These are phyloP conservation scores for Aspergillaceae sp. DNA, from an alignment of 2,329 filamentous ascomycete species.

Conservation along the genomic window DNA sequence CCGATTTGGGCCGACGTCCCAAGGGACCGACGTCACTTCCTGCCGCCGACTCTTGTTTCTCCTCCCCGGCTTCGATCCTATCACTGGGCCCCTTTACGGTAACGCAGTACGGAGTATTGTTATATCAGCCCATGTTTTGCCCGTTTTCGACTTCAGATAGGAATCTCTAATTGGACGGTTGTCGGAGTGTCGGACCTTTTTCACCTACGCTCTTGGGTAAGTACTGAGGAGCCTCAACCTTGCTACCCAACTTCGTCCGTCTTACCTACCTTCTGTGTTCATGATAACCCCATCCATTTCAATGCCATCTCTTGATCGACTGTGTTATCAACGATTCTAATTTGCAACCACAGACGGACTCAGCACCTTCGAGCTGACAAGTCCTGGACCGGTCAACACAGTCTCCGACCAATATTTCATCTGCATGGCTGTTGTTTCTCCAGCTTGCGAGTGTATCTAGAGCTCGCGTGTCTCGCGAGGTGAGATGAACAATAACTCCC, in stretches of 20 bases:
- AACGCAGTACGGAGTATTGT: too few relatives aligned
- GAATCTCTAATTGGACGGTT: neutral
- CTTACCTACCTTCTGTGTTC: conserved; percentile 4
- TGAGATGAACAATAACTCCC: conserved; percentile 3
- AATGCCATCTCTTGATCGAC: too few relatives aligned
- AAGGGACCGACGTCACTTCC: conserved; percentile 22
- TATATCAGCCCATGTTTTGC: too few relatives aligned
- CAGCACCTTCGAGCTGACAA: neutral
- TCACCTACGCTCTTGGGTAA: conserved; percentile 14
- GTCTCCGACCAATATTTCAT: conserved; percentile 5
- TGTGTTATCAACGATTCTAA: too few relatives aligned
- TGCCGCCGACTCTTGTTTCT: neutral
- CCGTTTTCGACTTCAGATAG: neutral
- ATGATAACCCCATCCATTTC: too few relatives aligned
- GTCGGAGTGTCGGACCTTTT: neutral
- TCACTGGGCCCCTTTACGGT: neutral
- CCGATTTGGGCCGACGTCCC: neutral
- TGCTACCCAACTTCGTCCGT: conserved; percentile 12
- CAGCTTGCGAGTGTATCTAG: conserved; percentile 13
- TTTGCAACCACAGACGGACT: too few relatives aligned
- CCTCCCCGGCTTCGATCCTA: neutral
- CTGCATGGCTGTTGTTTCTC: conserved; percentile 22
- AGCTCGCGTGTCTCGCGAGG: conserved; percentile 12
- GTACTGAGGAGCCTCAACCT: conserved; percentile 11
- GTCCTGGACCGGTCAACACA: too few relatives aligned